Base-by-base conservation (phyloP, 768 basidiomycete species). In the Steccherinum ochraceum region DNA sequence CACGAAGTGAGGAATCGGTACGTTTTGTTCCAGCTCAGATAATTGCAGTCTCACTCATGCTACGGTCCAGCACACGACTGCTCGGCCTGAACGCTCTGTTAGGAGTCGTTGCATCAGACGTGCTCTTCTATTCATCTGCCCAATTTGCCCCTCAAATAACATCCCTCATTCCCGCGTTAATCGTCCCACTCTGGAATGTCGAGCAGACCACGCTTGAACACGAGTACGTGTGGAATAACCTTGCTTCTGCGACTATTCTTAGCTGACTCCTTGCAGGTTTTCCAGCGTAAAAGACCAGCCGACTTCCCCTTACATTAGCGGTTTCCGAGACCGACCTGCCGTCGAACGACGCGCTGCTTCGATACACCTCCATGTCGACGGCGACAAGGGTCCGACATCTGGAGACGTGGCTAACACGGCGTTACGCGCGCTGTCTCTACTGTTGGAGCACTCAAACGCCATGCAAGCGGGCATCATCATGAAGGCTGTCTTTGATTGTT, bases 311-410 rank as follows among this genome's bases (percentile, higher is more conserved):
- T 93, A 89, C 64, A 71, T 94, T 57, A 80, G 81, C 12, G 91
- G 94, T 62, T 95, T 93, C 58, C 80, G 90, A 27, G 83, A 83
- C 3, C 75, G 87, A 49, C 92, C 93, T 11, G 71, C 83, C 2
- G 71, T 83, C 12, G 89, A 94, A 64, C 73, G 93, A 49, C 80
- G 89, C 24, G 93, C 93, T 0, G 86, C 88, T 3, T 95, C 93
- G 1, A 86, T 96, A 12, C 93, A 94, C 62, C 70, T 86, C 7
- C 93, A 95, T 63, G 68, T 93, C 13, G 87, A 94, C 56, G 93
- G 93, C 10, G 89, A 96, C 59, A 80, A 83, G 46, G 93, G 93
- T 0, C 92, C 93, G 21, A 78, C 83, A 1, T 72, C 70, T 46
- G 66, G 69, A 1, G 93, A 93, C 57, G 87, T 95, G 21, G 77